phyloP scores from a whole-genome alignment of 2,329 filamentous ascomycete species.

The Diaporthe eres region DNA sequence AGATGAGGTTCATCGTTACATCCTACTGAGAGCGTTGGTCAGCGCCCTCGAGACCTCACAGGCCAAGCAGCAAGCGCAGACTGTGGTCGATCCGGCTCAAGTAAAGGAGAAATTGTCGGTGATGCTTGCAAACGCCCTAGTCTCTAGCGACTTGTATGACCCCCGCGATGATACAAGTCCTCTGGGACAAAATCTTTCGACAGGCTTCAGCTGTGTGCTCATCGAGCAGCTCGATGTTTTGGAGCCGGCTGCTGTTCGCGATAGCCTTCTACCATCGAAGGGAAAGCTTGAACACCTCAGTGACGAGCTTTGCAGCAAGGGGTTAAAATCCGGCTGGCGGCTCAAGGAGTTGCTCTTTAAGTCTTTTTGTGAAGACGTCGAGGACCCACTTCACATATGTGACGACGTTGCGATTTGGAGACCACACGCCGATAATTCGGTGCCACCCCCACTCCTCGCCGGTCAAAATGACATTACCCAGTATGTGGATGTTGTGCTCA shows the following conservation, averaged over 20 bases:
- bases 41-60: slow-evolving; percentile 28
- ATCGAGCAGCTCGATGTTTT: slow-evolving; percentile 42
- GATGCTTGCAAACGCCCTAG: slow-evolving; percentile 11
- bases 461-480: slow-evolving; percentile 48
- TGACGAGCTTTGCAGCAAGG: slow-evolving; percentile 43
- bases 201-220: slow-evolving; percentile 37
- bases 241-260: slow-evolving; percentile 42
- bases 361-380: slow-evolving; percentile 52
- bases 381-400: slow-evolving; percentile 50
- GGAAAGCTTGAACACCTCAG: slow-evolving; percentile 42
- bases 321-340: slow-evolving; percentile 58
- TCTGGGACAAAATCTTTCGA: neutral
- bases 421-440: neutral
- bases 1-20: slow-evolving; percentile 19
- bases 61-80: slow-evolving; percentile 13
- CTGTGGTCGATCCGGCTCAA: slow-evolving; percentile 6
- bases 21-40: slow-evolving; percentile 37
- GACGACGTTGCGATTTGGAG: slow-evolving; percentile 23
- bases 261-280: slow-evolving; percentile 22
- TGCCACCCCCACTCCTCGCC: slow-evolving; percentile 50
- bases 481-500: slow-evolving; percentile 49
- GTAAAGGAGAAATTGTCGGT: slow-evolving; percentile 10
- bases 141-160: neutral
- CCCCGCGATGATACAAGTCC: neutral
- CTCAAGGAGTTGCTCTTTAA: slow-evolving; percentile 59